Evolutionary conservation across 768 basidiomycete genomes (phyloP).

Genomic region (Rhizopogon roseolus): DNA sequence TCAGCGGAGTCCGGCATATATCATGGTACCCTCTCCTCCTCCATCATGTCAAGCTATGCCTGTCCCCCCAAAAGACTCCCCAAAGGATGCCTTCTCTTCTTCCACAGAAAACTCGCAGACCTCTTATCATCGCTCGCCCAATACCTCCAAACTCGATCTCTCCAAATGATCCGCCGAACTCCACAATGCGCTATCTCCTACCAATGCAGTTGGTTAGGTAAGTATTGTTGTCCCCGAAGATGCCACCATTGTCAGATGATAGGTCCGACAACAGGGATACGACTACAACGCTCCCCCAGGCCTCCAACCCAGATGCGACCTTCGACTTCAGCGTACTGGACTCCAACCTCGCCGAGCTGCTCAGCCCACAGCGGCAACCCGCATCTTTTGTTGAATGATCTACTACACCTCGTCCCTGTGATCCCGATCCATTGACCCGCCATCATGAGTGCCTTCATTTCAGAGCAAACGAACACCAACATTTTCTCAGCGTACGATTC

Average conservation of each 20-base stretch:
- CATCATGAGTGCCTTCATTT: background rate
- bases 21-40: background rate
- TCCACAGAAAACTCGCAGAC: background rate
- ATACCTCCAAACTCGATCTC: conserved; percentile 27
- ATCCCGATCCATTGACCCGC: background rate
- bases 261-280: background rate
- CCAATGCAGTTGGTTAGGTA: background rate
- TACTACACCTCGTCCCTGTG: background rate
- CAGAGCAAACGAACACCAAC: background rate
- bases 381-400: background rate
- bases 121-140: background rate
- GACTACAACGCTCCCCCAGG: background rate
- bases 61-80: background rate
- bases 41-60: background rate
- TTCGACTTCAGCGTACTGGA: conserved; percentile 56
- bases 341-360: conserved; percentile 59
- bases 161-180: conserved; percentile 40
- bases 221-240: conserved; percentile 47
- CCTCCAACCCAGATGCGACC: conserved; percentile 34
- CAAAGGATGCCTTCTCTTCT: background rate
- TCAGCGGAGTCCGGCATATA: too few relatives aligned
- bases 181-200: conserved; percentile 39
- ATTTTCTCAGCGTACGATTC: conserved; percentile 18
- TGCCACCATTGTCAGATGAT: conserved; percentile 9
- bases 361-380: conserved; percentile 43